Conservation (phyloP, 495 filamentous ascomycete species). For the Zalerion maritima region DNA sequence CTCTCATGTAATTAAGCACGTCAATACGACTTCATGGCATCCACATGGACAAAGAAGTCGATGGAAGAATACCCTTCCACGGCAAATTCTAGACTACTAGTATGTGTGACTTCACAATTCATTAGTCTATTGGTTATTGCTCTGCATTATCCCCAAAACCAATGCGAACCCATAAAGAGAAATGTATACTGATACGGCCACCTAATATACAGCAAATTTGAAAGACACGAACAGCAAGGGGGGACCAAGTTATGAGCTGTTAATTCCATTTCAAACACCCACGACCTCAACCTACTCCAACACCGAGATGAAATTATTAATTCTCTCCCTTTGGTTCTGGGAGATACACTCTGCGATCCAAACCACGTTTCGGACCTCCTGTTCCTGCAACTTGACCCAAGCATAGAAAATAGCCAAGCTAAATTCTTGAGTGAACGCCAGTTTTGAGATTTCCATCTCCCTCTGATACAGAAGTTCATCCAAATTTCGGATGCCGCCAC, state of each 20-base stretch:
- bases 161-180: too few species aligned
- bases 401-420: constrained; percentile 90
- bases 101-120: too few species aligned
- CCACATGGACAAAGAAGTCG: too few species aligned
- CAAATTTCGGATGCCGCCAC: constrained; percentile 71
- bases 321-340: constrained; percentile 98
- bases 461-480: constrained; percentile 98
- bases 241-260: constrained; percentile 4
- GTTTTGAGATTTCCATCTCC: constrained; percentile 96
- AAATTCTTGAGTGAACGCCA: constrained; percentile 91
- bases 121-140: too few species aligned
- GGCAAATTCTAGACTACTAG: too few species aligned
- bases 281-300: constrained; percentile 39
- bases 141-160: too few species aligned
- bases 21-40: too few species aligned
- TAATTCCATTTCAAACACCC: constrained; percentile 1
- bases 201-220: too few species aligned
- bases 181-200: too few species aligned
- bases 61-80: too few species aligned
- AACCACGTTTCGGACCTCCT: constrained; percentile 99
- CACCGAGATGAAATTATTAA: constrained; percentile 96
- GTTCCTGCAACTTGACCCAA: constrained; percentile 95
- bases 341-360: constrained; percentile 99
- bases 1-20: too few species aligned
- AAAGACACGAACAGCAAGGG: too few species aligned